Conservation (phyloP, 306 rosid species). For the Medicago lupulina region DNA sequence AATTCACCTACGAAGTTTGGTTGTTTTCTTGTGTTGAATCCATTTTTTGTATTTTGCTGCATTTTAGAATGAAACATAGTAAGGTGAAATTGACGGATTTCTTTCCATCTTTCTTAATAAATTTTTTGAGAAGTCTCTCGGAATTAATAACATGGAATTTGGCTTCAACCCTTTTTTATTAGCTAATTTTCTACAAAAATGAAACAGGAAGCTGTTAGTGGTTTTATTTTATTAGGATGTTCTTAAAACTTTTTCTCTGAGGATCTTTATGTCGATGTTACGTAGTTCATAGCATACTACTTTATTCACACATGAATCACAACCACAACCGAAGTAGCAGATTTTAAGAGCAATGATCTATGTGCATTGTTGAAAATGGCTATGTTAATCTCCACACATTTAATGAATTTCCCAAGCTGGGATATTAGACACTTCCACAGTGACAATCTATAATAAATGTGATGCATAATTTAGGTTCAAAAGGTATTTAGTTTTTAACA, state of each 20-base stretch:
- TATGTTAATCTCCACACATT: conserved; percentile 22
- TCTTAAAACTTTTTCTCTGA: conserved; percentile 8
- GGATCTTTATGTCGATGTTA: conserved; percentile 2
- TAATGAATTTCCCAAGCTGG: conserved; percentile 17
- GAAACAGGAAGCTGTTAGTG: conserved; percentile 14
- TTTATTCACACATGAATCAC: neutral
- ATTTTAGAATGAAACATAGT: conserved; percentile 22
- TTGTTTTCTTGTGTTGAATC: conserved; percentile 1
- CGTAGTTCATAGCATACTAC: conserved; percentile 4
- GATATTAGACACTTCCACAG: conserved; percentile 5
- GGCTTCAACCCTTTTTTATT: neutral
- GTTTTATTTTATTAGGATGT: conserved; percentile 20
- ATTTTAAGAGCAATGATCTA: conserved; percentile 3
- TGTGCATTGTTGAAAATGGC: conserved; percentile 10
- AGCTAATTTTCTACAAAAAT: neutral
- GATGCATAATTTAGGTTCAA: conserved; percentile 27
- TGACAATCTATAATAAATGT: conserved; percentile 26
- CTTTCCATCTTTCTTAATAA: neutral
- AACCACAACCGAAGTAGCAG: neutral
- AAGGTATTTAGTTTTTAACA: conserved; percentile 12
- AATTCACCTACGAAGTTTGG: neutral
- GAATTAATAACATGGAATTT: neutral
- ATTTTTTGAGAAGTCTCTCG: too few relatives aligned
- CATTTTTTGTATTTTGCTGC: conserved; percentile 15
- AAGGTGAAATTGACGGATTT: neutral